Evolutionary conservation across 257 asterid genomes (phyloP), one percentile per base, ranked within the genome.

Genomic region (Gynochthodes officinalis): DNA sequence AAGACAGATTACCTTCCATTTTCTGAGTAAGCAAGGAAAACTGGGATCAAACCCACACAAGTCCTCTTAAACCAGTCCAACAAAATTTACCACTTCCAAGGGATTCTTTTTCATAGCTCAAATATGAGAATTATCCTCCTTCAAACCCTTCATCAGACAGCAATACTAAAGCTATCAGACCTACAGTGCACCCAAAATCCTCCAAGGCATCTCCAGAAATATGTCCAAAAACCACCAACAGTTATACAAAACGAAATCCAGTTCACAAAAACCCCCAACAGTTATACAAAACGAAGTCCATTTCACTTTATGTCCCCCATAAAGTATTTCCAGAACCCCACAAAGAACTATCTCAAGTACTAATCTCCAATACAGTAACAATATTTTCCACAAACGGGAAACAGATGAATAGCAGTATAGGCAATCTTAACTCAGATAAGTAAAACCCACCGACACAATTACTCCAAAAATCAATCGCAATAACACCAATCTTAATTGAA

Each of bases 1-100:
- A 77, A n/a, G 87, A 77, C 37, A 83, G 70, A 76, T 80, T 82
- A 37, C 87, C 79, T 73, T 84, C 92, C 89, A 86, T 80, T 37
- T 39, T 40, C 71, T 67, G 25, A 74, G 50, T 21, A n/a, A 49
- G 4, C 19, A 46, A 74, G 13, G 57, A 72, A 67, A 58, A 50
- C 42, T 49, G n/a, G 67, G 61, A 77, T 78, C 78, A 79, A 72
- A 75, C 62, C 60, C 65, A 16, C 64, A 62, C 46, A 63, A 73
- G 70, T 69, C 80, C 66, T 69, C 65, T 53, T 69, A 33, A 54
- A 72, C 73, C 54, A 73, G 23, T 58, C 52, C 28, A 77, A 40
- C 9, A 64, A 77, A 72, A 74, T 53, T 60, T 16, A 74, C 46
- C 74, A 40, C 53, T 50, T 55, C 19, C n/a, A 12, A 33, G 33